phyloP scores from a whole-genome alignment of 495 filamentous ascomycete genomes.

The Apiosordaria backusii region DNA sequence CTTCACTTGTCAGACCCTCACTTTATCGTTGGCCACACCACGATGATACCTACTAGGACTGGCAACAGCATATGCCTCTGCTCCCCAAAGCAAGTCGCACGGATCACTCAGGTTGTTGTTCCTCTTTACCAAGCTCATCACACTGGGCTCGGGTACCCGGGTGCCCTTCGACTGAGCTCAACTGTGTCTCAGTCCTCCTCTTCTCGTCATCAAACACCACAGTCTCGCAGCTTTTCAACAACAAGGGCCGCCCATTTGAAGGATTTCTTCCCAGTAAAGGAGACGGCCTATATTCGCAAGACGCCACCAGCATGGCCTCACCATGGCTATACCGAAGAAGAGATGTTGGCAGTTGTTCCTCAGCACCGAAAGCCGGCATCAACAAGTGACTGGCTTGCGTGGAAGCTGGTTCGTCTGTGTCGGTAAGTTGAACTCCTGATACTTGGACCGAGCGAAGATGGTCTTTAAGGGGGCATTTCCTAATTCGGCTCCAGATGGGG shows the following conservation, averaged over 20 bases:
- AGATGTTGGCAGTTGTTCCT: conserved; percentile 43
- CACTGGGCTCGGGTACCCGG: conserved; percentile 23
- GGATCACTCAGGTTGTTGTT: conserved; percentile 29
- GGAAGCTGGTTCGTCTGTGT: conserved; percentile 40
- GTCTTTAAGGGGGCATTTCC: neutral
- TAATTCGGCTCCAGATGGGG: conserved; percentile 35
- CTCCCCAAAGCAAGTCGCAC: conserved; percentile 35
- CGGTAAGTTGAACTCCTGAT: conserved; percentile 22
- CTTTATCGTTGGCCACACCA: neutral
- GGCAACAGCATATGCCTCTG: conserved; percentile 27
- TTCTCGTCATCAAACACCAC: neutral
- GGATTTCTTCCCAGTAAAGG: conserved; percentile 48
- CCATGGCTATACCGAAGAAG: conserved; percentile 54
- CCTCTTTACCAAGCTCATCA: conserved; percentile 21
- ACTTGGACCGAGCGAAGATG: neutral
- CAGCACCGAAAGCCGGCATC: conserved; percentile 38
- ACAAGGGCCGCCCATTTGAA: conserved; percentile 35
- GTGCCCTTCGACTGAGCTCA: conserved; percentile 23
- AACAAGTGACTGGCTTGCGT: conserved; percentile 43
- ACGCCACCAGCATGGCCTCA: conserved; percentile 65
- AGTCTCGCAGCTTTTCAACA: conserved; percentile 39
- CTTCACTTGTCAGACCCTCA: neutral
- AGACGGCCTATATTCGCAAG: conserved; percentile 44
- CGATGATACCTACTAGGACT: conserved; percentile 30
- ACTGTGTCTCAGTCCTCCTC: conserved; percentile 6